Conservation (phyloP, 352 stramenopile species). For the Globisporangium paroecandrum region DNA sequence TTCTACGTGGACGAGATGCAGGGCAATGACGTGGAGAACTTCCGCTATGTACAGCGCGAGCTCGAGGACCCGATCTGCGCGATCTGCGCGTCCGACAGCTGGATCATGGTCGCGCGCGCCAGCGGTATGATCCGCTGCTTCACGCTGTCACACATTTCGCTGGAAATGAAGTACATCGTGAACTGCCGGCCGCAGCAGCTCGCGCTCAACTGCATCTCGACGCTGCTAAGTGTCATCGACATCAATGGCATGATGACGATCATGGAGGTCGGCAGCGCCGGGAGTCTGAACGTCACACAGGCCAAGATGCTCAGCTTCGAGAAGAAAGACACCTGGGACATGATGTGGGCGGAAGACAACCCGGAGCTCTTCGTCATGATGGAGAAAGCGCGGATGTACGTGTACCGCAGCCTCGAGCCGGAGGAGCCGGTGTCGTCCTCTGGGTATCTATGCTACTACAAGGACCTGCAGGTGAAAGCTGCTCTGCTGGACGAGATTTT, state of each 20-base stretch:
- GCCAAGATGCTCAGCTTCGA: slow-evolving; percentile 77
- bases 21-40: slow-evolving; percentile 67
- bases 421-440: slow-evolving; percentile 90
- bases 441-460: slow-evolving; percentile 88
- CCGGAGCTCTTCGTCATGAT: slow-evolving; percentile 90
- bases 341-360: slow-evolving; percentile 91
- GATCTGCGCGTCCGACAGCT: slow-evolving; percentile 81
- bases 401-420: slow-evolving; percentile 77
- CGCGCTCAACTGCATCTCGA: slow-evolving; percentile 88
- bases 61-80: slow-evolving; percentile 85
- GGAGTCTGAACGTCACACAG: slow-evolving; percentile 57
- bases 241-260: slow-evolving; percentile 86
- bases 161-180: slow-evolving; percentile 90
- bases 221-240: slow-evolving; percentile 87
- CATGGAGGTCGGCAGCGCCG: slow-evolving; percentile 69
- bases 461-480: slow-evolving; percentile 84
- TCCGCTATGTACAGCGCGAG: slow-evolving; percentile 62
- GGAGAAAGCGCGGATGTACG: slow-evolving; percentile 91
- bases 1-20: slow-evolving; percentile 89
- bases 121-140: slow-evolving; percentile 88
- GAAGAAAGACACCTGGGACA: slow-evolving; percentile 90
- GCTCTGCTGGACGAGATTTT: slow-evolving; percentile 86
- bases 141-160: slow-evolving; percentile 88
- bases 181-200: slow-evolving; percentile 76
- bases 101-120: slow-evolving; percentile 78